Evolutionary conservation across 352 stramenopile species (phyloP).

Genomic region (Globisporangium canariense): DNA sequence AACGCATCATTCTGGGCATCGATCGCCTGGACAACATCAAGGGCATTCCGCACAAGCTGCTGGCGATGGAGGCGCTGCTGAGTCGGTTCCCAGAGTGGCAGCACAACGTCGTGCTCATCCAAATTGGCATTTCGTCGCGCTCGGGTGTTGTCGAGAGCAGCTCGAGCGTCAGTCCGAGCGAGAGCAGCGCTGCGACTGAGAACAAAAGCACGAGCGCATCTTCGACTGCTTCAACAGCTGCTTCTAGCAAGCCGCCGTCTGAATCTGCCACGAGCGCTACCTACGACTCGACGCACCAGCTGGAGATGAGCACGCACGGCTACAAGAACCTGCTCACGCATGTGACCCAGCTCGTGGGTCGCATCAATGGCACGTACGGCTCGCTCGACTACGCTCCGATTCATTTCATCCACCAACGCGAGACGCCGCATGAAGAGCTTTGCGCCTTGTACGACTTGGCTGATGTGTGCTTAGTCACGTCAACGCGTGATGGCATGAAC

Average conservation of each 20-base stretch:
- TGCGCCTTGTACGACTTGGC: constrained; percentile 88
- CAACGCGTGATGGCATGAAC: constrained; percentile 89
- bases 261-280: constrained; percentile 13
- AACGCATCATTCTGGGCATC: constrained; percentile 81
- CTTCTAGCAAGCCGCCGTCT: constrained; percentile 4
- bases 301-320: constrained; percentile 77
- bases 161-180: not conserved
- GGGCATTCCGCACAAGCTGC: constrained; percentile 86
- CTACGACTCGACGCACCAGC: constrained; percentile 46
- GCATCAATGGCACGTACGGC: constrained; percentile 88
- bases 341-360: constrained; percentile 87
- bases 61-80: constrained; percentile 86
- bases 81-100: constrained; percentile 89
- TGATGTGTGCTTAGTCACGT: constrained; percentile 88
- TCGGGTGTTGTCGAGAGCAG: constrained; percentile 33
- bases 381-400: constrained; percentile 88
- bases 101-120: constrained; percentile 93
- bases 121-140: constrained; percentile 94
- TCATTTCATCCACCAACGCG: constrained; percentile 87
- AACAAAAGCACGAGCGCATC: constrained; percentile 5
- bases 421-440: constrained; percentile 79
- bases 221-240: not conserved
- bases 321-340: constrained; percentile 70
- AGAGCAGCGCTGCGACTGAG: constrained; percentile 13
- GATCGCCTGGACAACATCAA: constrained; percentile 89